These are phyloP conservation scores for Fonsecaea erecta DNA, from an alignment of 2,329 filamentous ascomycete species.

Conservation along the genomic window DNA sequence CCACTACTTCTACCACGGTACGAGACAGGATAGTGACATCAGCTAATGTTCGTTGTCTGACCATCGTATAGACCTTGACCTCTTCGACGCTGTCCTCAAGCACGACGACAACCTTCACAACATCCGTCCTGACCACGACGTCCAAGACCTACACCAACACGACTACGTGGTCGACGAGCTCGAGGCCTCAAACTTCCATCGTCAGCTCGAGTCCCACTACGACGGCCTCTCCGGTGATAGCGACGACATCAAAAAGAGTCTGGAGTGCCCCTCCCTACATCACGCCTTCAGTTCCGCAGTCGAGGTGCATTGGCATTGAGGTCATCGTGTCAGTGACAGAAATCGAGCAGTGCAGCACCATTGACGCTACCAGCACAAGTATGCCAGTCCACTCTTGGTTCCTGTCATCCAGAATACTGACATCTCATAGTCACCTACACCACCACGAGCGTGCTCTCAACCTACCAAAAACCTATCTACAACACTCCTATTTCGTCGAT, in stretches of 20 bases:
- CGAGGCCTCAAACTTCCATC: background rate
- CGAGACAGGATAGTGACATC: background rate
- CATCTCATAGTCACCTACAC: slow-evolving; percentile 3
- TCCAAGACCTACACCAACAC: background rate
- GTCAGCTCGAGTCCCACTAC: background rate
- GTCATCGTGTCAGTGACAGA: slow-evolving; percentile 7
- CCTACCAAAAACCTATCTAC: slow-evolving; percentile 1
- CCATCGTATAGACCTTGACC: background rate
- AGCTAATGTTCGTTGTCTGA: background rate
- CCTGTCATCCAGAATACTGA: background rate
- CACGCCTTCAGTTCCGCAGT: background rate
- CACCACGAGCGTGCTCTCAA: slow-evolving; percentile 2
- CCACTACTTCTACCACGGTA: slow-evolving; percentile 5
- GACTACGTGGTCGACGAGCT: background rate
- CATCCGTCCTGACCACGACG: background rate
- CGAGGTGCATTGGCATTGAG: slow-evolving; percentile 2
- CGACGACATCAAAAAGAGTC: background rate
- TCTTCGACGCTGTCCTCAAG: background rate
- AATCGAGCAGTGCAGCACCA: slow-evolving; percentile 4
- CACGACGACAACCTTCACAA: slow-evolving; percentile 1
- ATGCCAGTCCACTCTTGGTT: background rate
- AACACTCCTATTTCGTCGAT: slow-evolving; percentile 1
- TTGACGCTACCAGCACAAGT: slow-evolving; percentile 4
- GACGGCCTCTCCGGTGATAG: background rate
- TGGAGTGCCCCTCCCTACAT: slow-evolving; percentile 2